Evolutionary conservation across 73 alveolate species (phyloP).

Genomic region (Uronychia binucleata): DNA sequence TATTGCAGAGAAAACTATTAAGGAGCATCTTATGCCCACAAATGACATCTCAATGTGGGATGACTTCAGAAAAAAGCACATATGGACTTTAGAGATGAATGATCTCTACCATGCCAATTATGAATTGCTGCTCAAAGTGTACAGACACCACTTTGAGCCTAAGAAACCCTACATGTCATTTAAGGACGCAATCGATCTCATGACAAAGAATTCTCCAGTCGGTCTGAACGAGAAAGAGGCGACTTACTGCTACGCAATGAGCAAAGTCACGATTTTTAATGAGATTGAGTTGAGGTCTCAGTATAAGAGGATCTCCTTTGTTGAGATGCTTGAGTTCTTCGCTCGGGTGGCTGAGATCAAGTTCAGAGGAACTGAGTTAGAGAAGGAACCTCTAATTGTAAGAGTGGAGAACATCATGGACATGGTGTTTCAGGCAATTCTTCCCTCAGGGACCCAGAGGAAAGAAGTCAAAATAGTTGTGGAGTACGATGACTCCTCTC

Average conservation of each 20-base stretch:
- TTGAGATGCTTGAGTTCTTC: conserved; percentile 53
- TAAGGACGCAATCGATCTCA: conserved; percentile 40
- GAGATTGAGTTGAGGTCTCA: conserved; percentile 26
- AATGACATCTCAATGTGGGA: conserved; percentile 26
- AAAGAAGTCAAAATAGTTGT: conserved; percentile 49
- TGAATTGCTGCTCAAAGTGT: conserved; percentile 26
- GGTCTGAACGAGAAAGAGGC: conserved; percentile 55
- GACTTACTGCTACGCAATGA: conserved; percentile 52
- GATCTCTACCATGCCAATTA: conserved; percentile 49
- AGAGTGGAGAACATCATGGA: conserved; percentile 40
- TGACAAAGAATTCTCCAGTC: conserved; percentile 30
- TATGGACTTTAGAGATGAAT: conserved; percentile 63
- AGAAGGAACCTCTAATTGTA: conserved; percentile 17
- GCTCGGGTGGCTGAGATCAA: conserved; percentile 50
- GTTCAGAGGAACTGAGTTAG: conserved; percentile 8
- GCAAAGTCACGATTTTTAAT: conserved; percentile 52
- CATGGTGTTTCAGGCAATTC: conserved; percentile 22
- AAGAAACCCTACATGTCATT: conserved; percentile 49
- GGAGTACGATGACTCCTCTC: conserved; percentile 50
- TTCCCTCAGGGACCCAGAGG: conserved; percentile 29
- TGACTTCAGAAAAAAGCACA: conserved; percentile 41
- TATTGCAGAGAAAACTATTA: conserved; percentile 13
- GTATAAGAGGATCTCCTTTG: conserved; percentile 35
- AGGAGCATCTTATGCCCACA: conserved; percentile 35
- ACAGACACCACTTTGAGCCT: conserved; percentile 32